phyloP scores from a whole-genome alignment of 139 green algal species.

The Micractinium conductrix region DNA sequence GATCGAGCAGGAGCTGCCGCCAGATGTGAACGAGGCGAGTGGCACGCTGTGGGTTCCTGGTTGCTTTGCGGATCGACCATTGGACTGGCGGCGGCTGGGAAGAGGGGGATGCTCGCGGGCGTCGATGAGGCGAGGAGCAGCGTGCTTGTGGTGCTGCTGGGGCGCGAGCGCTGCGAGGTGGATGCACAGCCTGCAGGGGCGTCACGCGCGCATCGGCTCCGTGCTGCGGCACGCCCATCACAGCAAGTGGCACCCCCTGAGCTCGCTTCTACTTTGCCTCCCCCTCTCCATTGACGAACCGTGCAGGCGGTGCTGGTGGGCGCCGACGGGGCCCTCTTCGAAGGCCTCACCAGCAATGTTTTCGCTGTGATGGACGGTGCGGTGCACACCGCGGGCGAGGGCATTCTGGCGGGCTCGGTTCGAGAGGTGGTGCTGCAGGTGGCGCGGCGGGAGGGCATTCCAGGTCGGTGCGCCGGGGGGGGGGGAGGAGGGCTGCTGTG shows the following conservation, averaged over 20 bases:
- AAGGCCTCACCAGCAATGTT: conserved; percentile 69
- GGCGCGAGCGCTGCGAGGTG: no score
- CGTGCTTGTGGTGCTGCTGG: no score
- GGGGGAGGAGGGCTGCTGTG: no score
- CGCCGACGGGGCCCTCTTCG: conserved; percentile 43
- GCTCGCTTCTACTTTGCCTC: not conserved
- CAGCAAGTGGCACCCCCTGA: no score
- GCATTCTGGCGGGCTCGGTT: conserved; percentile 61
- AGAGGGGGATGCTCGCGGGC: no score
- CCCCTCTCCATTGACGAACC: not conserved
- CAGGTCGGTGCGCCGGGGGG: no score
- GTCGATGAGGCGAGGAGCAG: no score
- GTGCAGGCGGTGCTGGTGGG: conserved; percentile 40
- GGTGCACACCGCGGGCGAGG: conserved; percentile 62
- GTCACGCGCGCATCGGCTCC: no score
- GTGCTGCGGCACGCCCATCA: no score
- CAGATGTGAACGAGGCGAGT: conserved; percentile 49
- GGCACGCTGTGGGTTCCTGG: not conserved
- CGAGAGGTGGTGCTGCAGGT: conserved; percentile 60
- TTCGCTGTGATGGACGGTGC: conserved; percentile 59
- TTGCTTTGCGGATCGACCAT: no score
- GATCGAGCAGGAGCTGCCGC: conserved; percentile 43
- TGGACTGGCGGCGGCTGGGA: no score
- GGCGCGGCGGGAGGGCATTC: conserved; percentile 44
- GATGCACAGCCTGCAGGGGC: no score